These are phyloP conservation scores for Aspergillus kassunensis DNA, from an alignment of 495 filamentous ascomycete species.

Conservation along the genomic window DNA sequence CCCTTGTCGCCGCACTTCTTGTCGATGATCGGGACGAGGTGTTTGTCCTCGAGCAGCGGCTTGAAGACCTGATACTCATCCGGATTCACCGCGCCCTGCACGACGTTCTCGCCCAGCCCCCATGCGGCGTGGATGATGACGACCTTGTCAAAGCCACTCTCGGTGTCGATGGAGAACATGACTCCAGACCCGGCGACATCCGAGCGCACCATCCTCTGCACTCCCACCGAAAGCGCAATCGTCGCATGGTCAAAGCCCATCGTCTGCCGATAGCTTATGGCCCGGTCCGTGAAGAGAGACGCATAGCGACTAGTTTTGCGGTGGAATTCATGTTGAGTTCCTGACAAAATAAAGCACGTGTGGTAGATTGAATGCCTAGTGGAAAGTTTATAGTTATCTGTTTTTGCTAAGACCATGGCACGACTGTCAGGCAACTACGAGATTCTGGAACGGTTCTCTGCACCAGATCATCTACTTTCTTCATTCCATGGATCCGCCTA, in stretches of 20 bases:
- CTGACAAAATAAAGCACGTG: too few species aligned
- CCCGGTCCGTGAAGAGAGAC: conserved; percentile 34
- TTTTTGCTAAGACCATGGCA: too few species aligned
- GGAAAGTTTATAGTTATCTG: too few species aligned
- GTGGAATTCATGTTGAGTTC: too few species aligned
- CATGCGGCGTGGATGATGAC: conserved; percentile 36
- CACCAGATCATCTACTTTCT: too few species aligned
- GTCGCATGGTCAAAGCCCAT: conserved; percentile 32
- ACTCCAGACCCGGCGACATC: conserved; percentile 29
- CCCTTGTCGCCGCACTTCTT: conserved; percentile 16
- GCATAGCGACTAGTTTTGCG: conserved; percentile 17
- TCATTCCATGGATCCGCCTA: too few species aligned
- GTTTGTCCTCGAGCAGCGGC: too few species aligned
- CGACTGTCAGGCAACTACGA: too few species aligned
- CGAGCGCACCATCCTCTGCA: conserved; percentile 38
- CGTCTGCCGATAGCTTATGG: conserved; percentile 31
- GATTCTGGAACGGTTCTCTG: too few species aligned
- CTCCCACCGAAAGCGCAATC: conserved; percentile 31
- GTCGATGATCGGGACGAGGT: too few species aligned
- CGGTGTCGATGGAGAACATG: conserved; percentile 37
- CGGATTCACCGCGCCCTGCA: conserved; percentile 32
- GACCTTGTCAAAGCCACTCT: conserved; percentile 32
- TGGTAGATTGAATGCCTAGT: too few species aligned
- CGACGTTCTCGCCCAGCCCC: conserved; percentile 36
- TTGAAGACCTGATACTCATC: too few species aligned